Conservation (phyloP, 2,329 filamentous ascomycete species). For the Hymenotorrendiella dingleyae region DNA sequence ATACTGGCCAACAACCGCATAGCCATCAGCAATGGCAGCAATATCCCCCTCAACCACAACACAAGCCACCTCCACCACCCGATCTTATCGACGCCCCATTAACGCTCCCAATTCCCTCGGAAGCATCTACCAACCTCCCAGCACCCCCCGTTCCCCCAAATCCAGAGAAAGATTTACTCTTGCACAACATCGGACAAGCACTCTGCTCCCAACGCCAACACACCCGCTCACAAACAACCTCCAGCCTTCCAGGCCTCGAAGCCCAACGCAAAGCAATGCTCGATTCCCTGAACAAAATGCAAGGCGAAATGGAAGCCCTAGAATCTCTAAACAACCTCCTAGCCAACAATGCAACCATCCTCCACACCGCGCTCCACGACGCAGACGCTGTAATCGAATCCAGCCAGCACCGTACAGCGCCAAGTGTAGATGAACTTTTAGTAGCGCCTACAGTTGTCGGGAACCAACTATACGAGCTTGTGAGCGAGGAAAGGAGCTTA, state of each 20-base stretch:
- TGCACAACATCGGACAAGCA: conserved; percentile 67
- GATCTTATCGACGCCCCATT: conserved; percentile 52
- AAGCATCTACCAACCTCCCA: conserved; percentile 42
- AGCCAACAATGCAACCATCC: conserved; percentile 68
- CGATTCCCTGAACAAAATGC: conserved; percentile 60
- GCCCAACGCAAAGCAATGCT: conserved; percentile 77
- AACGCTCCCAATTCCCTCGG: conserved; percentile 42
- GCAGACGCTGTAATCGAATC: conserved; percentile 73
- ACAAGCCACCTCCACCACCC: conserved; percentile 30
- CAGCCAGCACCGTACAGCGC: conserved; percentile 62
- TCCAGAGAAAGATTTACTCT: conserved; percentile 85
- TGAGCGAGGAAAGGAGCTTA: conserved; percentile 82
- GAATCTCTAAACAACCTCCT: conserved; percentile 66
- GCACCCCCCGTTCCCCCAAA: conserved; percentile 90
- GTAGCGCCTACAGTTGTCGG: conserved; percentile 92
- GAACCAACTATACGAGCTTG: conserved; percentile 83
- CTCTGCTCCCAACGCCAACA: conserved; percentile 64
- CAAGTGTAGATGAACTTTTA: conserved; percentile 81
- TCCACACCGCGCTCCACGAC: conserved; percentile 69
- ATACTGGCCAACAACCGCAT: conserved; percentile 19
- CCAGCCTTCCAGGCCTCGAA: conserved; percentile 67
- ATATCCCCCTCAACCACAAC: conserved; percentile 31
- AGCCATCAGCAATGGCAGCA: conserved; percentile 29
- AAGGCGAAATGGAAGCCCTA: conserved; percentile 67
- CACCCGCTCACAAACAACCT: conserved; percentile 64